phyloP scores from a whole-genome alignment of 441 rosid genomes.

The Omphalea diandra region DNA sequence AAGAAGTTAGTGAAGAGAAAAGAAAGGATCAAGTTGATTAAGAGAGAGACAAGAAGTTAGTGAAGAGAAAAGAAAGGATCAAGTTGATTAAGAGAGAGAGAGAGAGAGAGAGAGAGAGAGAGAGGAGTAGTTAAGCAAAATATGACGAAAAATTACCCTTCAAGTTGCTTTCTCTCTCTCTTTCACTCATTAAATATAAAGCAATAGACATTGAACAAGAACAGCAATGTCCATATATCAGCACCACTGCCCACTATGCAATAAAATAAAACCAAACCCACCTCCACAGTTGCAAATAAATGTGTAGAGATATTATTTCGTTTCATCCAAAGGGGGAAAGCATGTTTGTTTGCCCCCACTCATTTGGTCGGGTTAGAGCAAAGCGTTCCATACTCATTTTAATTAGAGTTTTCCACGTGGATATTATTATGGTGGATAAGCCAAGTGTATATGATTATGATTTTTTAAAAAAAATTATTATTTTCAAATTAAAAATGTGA shows the following conservation, averaged over 20 bases:
- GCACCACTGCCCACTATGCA: conserved; percentile 32
- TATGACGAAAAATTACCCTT: conserved; percentile 31
- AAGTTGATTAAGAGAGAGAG: conserved; percentile 30
- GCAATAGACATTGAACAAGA: conserved; percentile 25
- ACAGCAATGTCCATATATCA: conserved; percentile 18
- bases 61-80: conserved; percentile 18
- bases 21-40: conserved; percentile 30
- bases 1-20: not conserved
- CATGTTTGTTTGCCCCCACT: conserved; percentile 11
- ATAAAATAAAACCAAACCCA: conserved; percentile 35
- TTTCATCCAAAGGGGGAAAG: not conserved
- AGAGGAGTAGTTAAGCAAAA: conserved; percentile 15
- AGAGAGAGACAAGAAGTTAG: conserved; percentile 22
- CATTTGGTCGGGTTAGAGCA: conserved; percentile 18
- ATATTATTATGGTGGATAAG: not conserved
- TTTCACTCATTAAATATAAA: conserved; percentile 41
- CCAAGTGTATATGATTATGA: not conserved
- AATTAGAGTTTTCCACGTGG: conserved; percentile 29
- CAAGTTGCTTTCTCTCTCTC: conserved; percentile 38
- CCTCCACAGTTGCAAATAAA: conserved; percentile 27
- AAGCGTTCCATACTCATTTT: conserved; percentile 14
- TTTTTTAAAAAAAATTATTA: too few species aligned
- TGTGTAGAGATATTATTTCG: conserved; percentile 19
- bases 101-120: not conserved
- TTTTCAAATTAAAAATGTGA: not conserved